Base-by-base conservation (phyloP, 441 rosid species). In the Gossypium gossypioides region DNA sequence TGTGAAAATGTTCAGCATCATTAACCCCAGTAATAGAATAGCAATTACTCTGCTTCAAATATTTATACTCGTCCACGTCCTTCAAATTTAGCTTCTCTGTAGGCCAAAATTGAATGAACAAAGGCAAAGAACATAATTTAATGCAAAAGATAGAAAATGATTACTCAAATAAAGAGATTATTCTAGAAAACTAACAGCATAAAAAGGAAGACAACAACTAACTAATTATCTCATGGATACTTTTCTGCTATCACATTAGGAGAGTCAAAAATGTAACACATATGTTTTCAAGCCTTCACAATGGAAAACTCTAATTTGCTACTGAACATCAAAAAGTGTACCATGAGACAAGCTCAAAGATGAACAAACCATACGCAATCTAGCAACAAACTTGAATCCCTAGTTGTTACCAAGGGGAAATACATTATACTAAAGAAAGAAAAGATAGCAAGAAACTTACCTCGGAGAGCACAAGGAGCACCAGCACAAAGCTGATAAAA, bases 401-500 rank as follows among this genome's bases (percentile, higher is more conserved):
- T 18, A 54, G 18, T 54, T 52, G 12, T 19, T 37, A 1, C 32
- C 37, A 37, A 40, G 21, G 15, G 2, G 64, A 37, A 37, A 52
- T 12, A 18, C 19, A 32, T 69, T 34, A 19, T 51, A 52, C n/a
- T 46, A 19, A 61, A 72, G 57, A 66, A 55, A 70, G 40, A 29
- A 51, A 29, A 68, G 48, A 29, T 16, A 16, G 25, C 27, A 51
- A 54, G 21, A 54, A 73, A 37, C 6, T 21, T 83, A 92, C 99
- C 99, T 88, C 89, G 84, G 65, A 96, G 89, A 21, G 75, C 75
- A 78, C 57, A 70, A 71, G 96, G 81, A 77, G 98, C 99, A 69
- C 99, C 99, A 66, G 91, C 96, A 81, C 99, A 96, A 73, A 96
- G 98, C 78, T 96, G 99, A 87, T 96, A 96, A 83, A 96, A 96